Evolutionary conservation across 2,329 filamentous ascomycete genomes (phyloP).

Genomic region (Verticillium isaacii): DNA sequence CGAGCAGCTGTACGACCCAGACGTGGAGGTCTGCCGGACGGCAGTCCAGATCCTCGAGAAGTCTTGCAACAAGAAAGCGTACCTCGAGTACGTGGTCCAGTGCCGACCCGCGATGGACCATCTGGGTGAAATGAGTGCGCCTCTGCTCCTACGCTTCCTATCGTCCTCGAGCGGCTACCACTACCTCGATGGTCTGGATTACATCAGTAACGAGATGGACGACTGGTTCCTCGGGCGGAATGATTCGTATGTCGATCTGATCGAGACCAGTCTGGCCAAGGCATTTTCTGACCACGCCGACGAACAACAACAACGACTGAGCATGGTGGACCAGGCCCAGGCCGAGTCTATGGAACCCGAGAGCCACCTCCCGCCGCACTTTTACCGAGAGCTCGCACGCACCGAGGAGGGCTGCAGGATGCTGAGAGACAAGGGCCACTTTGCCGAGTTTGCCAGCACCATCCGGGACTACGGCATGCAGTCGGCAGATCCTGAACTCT

Average conservation of each 20-base stretch:
- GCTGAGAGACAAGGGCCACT: slow-evolving; percentile 89
- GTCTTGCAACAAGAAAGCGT: slow-evolving; percentile 86
- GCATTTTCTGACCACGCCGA: slow-evolving; percentile 68
- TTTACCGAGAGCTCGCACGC: slow-evolving; percentile 90
- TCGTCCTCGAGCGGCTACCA: slow-evolving; percentile 97
- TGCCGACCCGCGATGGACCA: slow-evolving; percentile 93
- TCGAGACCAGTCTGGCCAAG: slow-evolving; percentile 90
- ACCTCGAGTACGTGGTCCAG: slow-evolving; percentile 93
- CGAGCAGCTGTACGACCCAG: slow-evolving; percentile 96
- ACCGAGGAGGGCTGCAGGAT: slow-evolving; percentile 90
- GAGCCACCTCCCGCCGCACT: slow-evolving; percentile 83
- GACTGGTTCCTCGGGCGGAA: slow-evolving; percentile 98
- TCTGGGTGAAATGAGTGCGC: slow-evolving; percentile 92
- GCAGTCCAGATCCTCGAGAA: slow-evolving; percentile 97
- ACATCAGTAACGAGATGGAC: slow-evolving; percentile 99
- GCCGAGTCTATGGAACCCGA: slow-evolving; percentile 55
- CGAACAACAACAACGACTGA: slow-evolving; percentile 52
- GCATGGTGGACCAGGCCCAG: slow-evolving; percentile 54
- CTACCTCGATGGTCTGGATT: slow-evolving; percentile 93
- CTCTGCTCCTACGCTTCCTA: slow-evolving; percentile 83
- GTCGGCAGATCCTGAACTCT: slow-evolving; percentile 75
- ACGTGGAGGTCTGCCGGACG: slow-evolving; percentile 92
- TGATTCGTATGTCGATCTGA: slow-evolving; percentile 88
- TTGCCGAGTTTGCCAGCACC: slow-evolving; percentile 85
- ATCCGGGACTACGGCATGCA: slow-evolving; percentile 86